phyloP scores from a whole-genome alignment of 805 yeast genomes.

The Helenozyma baotianmanensis region DNA sequence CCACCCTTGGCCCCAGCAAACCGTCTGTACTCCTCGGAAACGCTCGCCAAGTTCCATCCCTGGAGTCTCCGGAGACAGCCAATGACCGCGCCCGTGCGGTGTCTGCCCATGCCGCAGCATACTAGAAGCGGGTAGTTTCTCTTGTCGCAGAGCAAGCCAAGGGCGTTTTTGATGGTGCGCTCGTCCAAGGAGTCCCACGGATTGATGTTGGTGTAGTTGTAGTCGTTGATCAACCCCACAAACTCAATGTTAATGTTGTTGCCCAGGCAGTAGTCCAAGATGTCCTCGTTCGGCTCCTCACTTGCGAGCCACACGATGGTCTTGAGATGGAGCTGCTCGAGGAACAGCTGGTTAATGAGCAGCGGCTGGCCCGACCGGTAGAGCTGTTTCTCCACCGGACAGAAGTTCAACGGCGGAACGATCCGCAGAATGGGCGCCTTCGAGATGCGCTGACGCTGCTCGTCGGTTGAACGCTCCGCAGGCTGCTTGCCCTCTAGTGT shows the following conservation, averaged over 20 bases:
- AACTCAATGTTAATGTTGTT: constrained; percentile 74
- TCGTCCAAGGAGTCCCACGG: constrained; percentile 97
- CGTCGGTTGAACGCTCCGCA: too few relatives aligned
- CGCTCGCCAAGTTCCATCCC: constrained; percentile 94
- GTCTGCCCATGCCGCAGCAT: constrained; percentile 98
- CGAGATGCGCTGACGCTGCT: too few relatives aligned
- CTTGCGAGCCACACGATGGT: constrained; percentile 92
- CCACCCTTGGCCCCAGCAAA: constrained; percentile 94
- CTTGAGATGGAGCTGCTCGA: constrained; percentile 65
- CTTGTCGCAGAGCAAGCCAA: constrained; percentile 67
- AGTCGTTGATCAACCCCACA: constrained; percentile 74
- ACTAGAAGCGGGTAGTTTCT: constrained; percentile 81
- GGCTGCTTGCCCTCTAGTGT: too few relatives aligned
- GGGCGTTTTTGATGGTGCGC: constrained; percentile 70
- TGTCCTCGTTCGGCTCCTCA: constrained; percentile 90
- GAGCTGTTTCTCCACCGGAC: constrained; percentile 85
- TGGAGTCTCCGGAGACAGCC: constrained; percentile 90
- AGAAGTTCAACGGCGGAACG: constrained; percentile 92
- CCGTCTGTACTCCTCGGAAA: constrained; percentile 88
- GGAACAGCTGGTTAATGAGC: constrained; percentile 83
- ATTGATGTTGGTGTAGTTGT: constrained; percentile 49
- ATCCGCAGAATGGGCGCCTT: constrained; percentile 61
- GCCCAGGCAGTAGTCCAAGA: constrained; percentile 74
- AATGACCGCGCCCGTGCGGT: constrained; percentile 92
- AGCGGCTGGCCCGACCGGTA: constrained; percentile 95